Conservation (phyloP, 106 monocot species). For the Agapanthus africanus region DNA sequence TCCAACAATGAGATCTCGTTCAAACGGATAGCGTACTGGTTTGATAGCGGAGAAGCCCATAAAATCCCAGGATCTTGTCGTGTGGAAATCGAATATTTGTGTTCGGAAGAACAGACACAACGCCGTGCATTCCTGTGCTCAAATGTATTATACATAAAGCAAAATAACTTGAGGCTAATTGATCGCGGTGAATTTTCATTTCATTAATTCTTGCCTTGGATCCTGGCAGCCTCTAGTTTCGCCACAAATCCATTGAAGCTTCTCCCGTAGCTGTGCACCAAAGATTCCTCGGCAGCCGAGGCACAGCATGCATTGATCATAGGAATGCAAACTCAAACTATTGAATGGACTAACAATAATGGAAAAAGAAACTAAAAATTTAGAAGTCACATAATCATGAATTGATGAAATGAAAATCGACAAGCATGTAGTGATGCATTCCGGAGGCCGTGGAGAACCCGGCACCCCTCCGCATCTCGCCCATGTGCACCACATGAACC, state of each 20-base stretch:
- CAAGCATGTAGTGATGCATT: conserved; percentile 1
- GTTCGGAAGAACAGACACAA: conserved; percentile 17
- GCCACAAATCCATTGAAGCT: conserved; percentile 19
- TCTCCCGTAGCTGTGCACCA: conserved; percentile 11
- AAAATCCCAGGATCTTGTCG: conserved; percentile 23
- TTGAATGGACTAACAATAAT: too few relatives aligned
- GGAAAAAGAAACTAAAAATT: too few relatives aligned
- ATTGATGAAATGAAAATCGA: neutral
- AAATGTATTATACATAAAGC: too few relatives aligned
- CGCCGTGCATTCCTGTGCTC: conserved; percentile 9
- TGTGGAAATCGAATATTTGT: conserved; percentile 10
- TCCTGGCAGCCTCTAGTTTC: conserved; percentile 9
- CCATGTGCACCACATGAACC: conserved; percentile 12
- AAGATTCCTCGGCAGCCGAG: neutral
- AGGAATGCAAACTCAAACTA: too few relatives aligned
- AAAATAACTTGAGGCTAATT: too few relatives aligned
- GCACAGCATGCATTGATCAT: too few relatives aligned
- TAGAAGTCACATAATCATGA: too few relatives aligned
- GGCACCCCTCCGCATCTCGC: neutral
- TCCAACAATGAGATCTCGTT: conserved; percentile 12
- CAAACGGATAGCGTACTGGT: neutral
- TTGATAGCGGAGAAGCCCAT: neutral
- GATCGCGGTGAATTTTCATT: too few relatives aligned
- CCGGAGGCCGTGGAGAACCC: neutral
- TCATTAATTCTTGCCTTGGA: neutral